Conservation (phyloP, 2,329 filamentous ascomycete species). For the Allantophomopsis cytisporea region DNA sequence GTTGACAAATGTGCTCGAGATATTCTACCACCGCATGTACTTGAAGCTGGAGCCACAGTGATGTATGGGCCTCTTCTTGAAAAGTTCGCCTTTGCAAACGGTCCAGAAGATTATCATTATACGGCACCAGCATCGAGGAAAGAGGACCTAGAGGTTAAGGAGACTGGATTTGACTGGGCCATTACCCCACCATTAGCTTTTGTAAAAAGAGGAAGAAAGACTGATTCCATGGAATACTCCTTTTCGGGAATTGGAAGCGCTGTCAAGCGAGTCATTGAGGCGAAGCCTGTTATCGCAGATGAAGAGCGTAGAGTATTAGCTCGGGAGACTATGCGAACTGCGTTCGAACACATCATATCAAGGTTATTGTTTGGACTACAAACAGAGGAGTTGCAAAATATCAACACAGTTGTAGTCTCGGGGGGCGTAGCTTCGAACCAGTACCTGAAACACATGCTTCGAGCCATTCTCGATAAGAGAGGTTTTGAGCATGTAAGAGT, state of each 20-base stretch:
- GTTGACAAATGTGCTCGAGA: constrained; percentile 76
- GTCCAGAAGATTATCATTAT: constrained; percentile 22
- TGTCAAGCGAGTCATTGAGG: constrained; percentile 40
- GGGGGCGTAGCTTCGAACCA: constrained; percentile 83
- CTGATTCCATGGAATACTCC: constrained; percentile 46
- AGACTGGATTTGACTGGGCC: constrained; percentile 46
- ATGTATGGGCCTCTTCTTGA: constrained; percentile 79
- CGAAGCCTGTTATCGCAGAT: constrained; percentile 28
- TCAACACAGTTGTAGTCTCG: constrained; percentile 62
- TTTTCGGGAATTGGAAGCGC: constrained; percentile 61
- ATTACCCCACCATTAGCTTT: constrained; percentile 53
- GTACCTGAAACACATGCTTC: constrained; percentile 58
- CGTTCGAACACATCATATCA: constrained; percentile 77
- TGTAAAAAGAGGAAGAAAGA: constrained; percentile 22
- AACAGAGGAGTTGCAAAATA: constrained; percentile 8
- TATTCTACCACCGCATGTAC: constrained; percentile 49
- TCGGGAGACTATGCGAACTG: constrained; percentile 59
- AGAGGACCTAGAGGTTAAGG: constrained; percentile 38
- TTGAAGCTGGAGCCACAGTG: constrained; percentile 42
- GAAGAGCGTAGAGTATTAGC: constrained; percentile 58
- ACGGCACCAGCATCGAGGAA: constrained; percentile 36
- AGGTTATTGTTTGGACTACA: constrained; percentile 60
- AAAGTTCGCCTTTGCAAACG: constrained; percentile 56
- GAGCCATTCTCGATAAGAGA: constrained; percentile 43
- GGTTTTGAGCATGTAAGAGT: constrained; percentile 49